phyloP scores from a whole-genome alignment of 805 yeast species.

The Debaryomyces tyrocola region DNA sequence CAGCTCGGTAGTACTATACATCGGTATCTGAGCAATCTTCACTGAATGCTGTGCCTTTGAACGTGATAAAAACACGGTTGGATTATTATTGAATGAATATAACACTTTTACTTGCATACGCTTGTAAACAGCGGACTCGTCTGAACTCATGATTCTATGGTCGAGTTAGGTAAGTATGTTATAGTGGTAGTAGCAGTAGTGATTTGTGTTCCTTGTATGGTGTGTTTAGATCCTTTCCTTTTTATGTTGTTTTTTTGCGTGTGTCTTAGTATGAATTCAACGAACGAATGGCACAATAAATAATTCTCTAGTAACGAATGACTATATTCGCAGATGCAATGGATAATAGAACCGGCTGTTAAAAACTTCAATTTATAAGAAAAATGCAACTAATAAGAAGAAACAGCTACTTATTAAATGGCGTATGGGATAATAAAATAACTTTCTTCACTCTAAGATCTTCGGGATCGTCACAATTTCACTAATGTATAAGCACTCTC shows the following conservation, averaged over 20 bases:
- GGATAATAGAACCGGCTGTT: no score
- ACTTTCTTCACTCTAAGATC: no score
- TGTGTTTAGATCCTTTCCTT: not conserved
- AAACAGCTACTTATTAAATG: no score
- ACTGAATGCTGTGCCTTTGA: slow-evolving; percentile 34
- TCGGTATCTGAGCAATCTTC: slow-evolving; percentile 38
- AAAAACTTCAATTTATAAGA: no score
- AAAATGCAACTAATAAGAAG: no score
- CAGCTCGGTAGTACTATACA: slow-evolving; percentile 10
- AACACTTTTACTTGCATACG: slow-evolving; percentile 47
- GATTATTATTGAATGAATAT: slow-evolving; percentile 44
- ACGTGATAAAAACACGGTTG: slow-evolving; percentile 43
- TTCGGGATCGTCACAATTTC: not conserved
- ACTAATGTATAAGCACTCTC: not conserved
- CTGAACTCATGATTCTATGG: slow-evolving; percentile 1
- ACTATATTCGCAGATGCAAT: not conserved
- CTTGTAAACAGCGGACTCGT: slow-evolving; percentile 19
- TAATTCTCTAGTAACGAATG: not conserved
- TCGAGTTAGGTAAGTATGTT: not conserved
- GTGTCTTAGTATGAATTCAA: not conserved
- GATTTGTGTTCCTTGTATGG: not conserved
- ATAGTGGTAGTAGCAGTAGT: not conserved
- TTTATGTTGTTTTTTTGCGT: not conserved
- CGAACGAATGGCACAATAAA: not conserved
- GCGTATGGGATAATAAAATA: no score